Conservation (phyloP, 257 asterid species). For the Thymus quinquecostatus region DNA sequence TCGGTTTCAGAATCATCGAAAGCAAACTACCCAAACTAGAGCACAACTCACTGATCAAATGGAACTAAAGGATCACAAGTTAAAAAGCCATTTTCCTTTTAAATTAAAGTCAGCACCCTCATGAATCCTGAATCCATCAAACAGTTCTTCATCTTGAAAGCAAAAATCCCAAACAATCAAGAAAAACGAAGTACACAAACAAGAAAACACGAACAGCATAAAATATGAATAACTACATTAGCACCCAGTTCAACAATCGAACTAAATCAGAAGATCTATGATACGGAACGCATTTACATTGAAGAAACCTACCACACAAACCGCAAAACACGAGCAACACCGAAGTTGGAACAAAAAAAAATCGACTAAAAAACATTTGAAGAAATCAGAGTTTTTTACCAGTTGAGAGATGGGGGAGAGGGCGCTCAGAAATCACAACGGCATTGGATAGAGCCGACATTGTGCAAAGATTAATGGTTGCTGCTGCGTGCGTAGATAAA, state of each 20-base stretch:
- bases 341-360: not conserved
- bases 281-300: not conserved
- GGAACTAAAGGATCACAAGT: not conserved
- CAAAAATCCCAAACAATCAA: not conserved
- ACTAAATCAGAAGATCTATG: conserved; percentile 10
- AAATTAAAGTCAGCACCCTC: not conserved
- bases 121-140: not conserved
- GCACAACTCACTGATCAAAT: not conserved
- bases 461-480: not conserved
- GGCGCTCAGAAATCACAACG: conserved; percentile 37
- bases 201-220: not conserved
- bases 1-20: not conserved
- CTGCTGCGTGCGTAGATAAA: conserved; percentile 7
- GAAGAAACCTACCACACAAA: not conserved
- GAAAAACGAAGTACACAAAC: not conserved
- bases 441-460: conserved; percentile 60
- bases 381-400: conserved; percentile 35
- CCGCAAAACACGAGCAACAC: not conserved
- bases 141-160: not conserved
- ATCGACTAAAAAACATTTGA: not conserved
- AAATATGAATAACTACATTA: not conserved
- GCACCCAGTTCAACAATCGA: not conserved
- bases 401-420: conserved; percentile 37
- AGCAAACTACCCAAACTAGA: not conserved
- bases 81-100: too few species aligned